These are phyloP conservation scores for Paracorniculantispora psalliotae DNA, from an alignment of 2,329 filamentous ascomycete species.

Conservation along the genomic window DNA sequence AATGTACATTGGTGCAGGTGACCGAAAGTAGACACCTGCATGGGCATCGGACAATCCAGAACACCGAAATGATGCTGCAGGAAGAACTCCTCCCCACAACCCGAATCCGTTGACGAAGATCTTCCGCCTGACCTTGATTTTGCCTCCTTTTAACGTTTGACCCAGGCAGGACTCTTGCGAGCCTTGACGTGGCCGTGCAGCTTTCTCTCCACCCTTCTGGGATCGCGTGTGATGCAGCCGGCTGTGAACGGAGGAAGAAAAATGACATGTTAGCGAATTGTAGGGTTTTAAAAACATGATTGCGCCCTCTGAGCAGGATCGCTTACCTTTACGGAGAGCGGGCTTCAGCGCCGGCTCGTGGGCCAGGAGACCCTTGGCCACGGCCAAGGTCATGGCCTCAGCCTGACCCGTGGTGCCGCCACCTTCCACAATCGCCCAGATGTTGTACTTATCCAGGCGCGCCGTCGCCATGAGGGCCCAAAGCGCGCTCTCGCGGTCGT, in stretches of 20 bases:
- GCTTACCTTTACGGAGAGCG: constrained; percentile 79
- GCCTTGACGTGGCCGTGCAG: constrained; percentile 95
- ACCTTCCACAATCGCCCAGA: constrained; percentile 79
- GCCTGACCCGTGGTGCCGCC: constrained; percentile 94
- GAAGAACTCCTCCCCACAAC: not conserved
- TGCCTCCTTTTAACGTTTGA: constrained; percentile 61
- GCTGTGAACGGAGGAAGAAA: constrained; percentile 52
- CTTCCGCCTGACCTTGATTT: not conserved
- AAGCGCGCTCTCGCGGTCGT: constrained; percentile 89
- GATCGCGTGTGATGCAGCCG: constrained; percentile 86
- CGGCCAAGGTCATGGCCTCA: constrained; percentile 84
- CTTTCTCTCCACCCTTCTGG: constrained; percentile 93
- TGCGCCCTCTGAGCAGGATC: not conserved
- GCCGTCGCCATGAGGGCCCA: constrained; percentile 84
- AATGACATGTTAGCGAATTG: constrained; percentile 13
- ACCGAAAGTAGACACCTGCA: not conserved
- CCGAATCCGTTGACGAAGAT: not conserved
- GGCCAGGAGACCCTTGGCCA: constrained; percentile 80
- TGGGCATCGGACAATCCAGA: not conserved
- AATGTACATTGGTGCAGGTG: constrained; percentile 3
- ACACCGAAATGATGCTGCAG: not conserved
- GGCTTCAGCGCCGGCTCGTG: constrained; percentile 93
- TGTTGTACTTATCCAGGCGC: constrained; percentile 92
- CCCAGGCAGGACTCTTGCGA: constrained; percentile 96
- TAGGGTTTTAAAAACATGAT: not conserved